Evolutionary conservation across 345 rosid genomes (phyloP).

Genomic region (Hirschfeldia incana): DNA sequence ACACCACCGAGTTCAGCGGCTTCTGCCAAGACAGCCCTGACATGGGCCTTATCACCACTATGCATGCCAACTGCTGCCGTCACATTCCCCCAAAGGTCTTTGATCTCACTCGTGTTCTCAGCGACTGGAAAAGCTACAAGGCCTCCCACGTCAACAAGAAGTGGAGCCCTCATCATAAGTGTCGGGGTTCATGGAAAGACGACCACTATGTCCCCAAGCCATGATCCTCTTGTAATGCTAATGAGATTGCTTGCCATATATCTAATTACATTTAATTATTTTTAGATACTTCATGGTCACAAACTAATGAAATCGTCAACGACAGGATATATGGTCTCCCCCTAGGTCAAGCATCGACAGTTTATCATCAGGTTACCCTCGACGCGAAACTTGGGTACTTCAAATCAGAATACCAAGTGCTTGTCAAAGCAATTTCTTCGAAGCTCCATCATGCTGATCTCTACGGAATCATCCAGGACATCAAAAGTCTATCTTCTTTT

Average conservation of each 20-base stretch:
- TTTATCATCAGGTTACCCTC: too few species aligned
- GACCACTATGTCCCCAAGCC: slow-evolving; percentile 15
- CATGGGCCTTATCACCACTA: slow-evolving; percentile 50
- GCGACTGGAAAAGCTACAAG: slow-evolving; percentile 63
- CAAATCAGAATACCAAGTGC: too few species aligned
- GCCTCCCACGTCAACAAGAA: slow-evolving; percentile 5
- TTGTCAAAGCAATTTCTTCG: too few species aligned
- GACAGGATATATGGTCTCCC: too few species aligned
- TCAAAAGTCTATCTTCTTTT: too few species aligned
- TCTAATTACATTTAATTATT: too few species aligned
- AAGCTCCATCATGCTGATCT: too few species aligned
- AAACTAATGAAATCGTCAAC: too few species aligned
- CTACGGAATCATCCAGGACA: too few species aligned
- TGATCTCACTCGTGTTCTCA: slow-evolving; percentile 58
- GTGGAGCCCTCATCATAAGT: slow-evolving; percentile 49
- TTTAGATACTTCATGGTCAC: too few species aligned
- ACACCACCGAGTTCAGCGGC: slow-evolving; percentile 66
- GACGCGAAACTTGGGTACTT: too few species aligned
- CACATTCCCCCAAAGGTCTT: slow-evolving; percentile 61
- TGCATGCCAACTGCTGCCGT: slow-evolving; percentile 90
- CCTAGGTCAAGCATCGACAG: too few species aligned
- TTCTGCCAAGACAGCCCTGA: slow-evolving; percentile 68
- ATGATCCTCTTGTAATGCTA: slow-evolving; percentile 13
- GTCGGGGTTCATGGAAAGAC: slow-evolving; percentile 50
- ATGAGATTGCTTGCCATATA: background rate